Percentiles rank a stretch among this genome's conserved stretches.
These are phyloP conservation scores for Asterochloris sp. DNA, from an alignment of 139 green algal genomes.

Conservation along the genomic window DNA sequence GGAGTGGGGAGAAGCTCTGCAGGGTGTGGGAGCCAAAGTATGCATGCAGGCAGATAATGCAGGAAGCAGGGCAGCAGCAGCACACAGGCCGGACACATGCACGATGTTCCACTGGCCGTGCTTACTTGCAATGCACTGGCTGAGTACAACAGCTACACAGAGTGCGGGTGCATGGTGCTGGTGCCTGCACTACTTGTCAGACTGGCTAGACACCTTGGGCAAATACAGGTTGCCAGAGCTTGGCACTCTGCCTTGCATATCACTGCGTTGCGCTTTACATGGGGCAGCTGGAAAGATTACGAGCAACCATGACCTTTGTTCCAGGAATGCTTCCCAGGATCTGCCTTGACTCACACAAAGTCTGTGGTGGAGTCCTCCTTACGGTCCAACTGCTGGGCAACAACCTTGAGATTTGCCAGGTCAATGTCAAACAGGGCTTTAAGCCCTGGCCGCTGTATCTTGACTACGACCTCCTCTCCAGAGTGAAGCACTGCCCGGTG, in stretches of 20 bases:
- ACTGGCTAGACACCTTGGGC: too few relatives aligned
- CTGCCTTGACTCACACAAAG: conserved; percentile 20
- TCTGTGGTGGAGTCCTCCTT: conserved; percentile 41
- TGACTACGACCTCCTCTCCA: conserved; percentile 74
- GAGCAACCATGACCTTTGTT: too few relatives aligned
- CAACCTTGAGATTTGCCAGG: conserved; percentile 87
- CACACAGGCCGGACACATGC: background rate
- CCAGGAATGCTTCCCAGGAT: too few relatives aligned
- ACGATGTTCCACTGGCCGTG: background rate
- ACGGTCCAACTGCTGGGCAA: conserved; percentile 69
- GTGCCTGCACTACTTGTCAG: too few relatives aligned
- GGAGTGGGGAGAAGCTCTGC: background rate
- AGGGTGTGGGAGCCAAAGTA: background rate
- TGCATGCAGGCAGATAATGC: background rate
- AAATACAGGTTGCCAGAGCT: too few relatives aligned
- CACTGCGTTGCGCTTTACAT: too few relatives aligned
- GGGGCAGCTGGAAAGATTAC: too few relatives aligned
- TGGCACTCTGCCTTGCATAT: too few relatives aligned
- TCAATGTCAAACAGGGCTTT: conserved; percentile 83
- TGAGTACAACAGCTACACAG: background rate
- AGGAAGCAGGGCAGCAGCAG: background rate
- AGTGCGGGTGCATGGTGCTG: too few relatives aligned
- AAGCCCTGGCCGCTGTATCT: conserved; percentile 78
- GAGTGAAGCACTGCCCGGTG: conserved; percentile 63
- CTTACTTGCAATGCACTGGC: background rate